Conservation (phyloP, 306 rosid species). For the Lathyrus aphaca region DNA sequence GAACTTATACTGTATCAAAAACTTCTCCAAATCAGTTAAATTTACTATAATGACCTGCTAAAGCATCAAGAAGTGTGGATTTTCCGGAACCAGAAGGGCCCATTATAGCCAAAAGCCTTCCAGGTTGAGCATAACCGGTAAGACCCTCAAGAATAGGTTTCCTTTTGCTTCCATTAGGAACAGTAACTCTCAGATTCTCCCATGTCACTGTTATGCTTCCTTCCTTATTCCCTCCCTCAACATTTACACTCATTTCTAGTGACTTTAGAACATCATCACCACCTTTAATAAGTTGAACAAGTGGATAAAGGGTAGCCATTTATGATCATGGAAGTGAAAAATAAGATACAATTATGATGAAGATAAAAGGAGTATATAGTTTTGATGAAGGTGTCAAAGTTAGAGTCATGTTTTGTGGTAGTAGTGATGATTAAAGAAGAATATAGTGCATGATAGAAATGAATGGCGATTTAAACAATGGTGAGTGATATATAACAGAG, state of each 20-base stretch:
- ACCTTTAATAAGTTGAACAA: background rate
- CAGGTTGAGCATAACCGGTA: slow-evolving; percentile 63
- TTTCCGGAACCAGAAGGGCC: slow-evolving; percentile 89
- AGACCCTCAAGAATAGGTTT: slow-evolving; percentile 57
- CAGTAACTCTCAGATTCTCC: slow-evolving; percentile 59
- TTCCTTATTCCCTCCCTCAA: slow-evolving; percentile 3
- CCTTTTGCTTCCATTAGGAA: slow-evolving; percentile 44
- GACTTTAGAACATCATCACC: slow-evolving; percentile 3
- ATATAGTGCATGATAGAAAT: slow-evolving; percentile 9
- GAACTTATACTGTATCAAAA: background rate
- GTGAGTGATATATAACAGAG: background rate
- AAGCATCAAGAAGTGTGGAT: slow-evolving; percentile 75
- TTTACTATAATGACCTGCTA: slow-evolving; percentile 52
- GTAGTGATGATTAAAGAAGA: background rate
- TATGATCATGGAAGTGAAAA: slow-evolving; percentile 6
- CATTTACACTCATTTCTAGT: slow-evolving; percentile 22
- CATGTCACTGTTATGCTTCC: slow-evolving; percentile 52
- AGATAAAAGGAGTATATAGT: background rate
- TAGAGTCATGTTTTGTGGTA: background rate
- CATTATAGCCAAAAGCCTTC: slow-evolving; percentile 65
- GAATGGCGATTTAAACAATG: slow-evolving; percentile 37
- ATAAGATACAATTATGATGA: background rate
- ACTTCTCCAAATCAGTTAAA: background rate
- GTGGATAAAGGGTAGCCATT: background rate
- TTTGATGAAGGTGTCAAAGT: slow-evolving; percentile 4